Evolutionary conservation across 83 land plant genomes (phyloP).

Genomic region (Picea abies): DNA sequence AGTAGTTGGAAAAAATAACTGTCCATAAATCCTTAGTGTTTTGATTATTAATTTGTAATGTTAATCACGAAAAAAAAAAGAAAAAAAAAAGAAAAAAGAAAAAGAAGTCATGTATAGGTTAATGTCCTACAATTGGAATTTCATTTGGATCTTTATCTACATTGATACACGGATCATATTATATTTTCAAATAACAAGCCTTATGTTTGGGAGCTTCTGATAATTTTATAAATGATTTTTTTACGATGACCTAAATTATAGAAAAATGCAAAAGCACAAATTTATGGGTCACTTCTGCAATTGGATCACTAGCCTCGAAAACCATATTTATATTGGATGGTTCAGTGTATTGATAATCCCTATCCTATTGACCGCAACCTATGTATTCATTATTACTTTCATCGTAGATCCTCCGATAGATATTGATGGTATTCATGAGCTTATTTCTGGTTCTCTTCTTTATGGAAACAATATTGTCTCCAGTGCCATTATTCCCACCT

Average conservation of each 20-base stretch:
- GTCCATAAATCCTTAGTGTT: too few relatives aligned
- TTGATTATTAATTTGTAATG: too few relatives aligned
- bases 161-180: too few relatives aligned
- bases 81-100: too few relatives aligned
- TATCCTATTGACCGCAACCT: constrained; percentile 23
- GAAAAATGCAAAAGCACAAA: not conserved
- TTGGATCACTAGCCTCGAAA: not conserved
- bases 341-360: constrained; percentile 17
- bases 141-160: too few relatives aligned
- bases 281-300: not conserved
- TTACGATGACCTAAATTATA: not conserved
- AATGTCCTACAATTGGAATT: too few relatives aligned
- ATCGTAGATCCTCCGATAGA: constrained; percentile 28
- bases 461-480: constrained; percentile 12
- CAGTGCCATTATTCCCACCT: constrained; percentile 18
- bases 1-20: too few relatives aligned
- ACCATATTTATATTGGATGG: not conserved
- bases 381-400: constrained; percentile 29
- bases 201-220: not conserved
- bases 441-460: too few relatives aligned
- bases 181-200: not conserved
- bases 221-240: not conserved
- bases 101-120: too few relatives aligned
- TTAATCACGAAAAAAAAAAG: too few relatives aligned
- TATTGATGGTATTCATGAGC: too few relatives aligned